Evolutionary conservation across 2,329 filamentous ascomycete species (phyloP).

Genomic region (Ascochyta lentis): DNA sequence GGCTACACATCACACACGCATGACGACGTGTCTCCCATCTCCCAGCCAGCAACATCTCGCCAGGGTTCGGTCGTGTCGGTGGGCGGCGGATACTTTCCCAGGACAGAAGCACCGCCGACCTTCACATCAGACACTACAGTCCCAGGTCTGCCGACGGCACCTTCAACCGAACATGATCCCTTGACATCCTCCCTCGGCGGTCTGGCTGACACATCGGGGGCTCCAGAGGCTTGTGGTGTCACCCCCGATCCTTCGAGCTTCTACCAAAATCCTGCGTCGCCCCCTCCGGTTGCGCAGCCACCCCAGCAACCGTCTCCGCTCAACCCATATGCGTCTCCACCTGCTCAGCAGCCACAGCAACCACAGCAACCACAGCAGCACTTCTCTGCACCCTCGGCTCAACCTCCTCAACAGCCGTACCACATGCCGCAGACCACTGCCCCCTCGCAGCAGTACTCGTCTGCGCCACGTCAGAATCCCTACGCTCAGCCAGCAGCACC

Average conservation of each 20-base stretch:
- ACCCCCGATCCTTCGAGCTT: conserved; percentile 39
- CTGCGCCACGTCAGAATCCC: conserved; percentile 25
- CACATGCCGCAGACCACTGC: conserved; percentile 14
- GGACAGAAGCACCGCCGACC: conserved; percentile 54
- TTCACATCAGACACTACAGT: conserved; percentile 50
- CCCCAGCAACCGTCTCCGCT: conserved; percentile 27
- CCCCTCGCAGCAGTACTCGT: conserved; percentile 20
- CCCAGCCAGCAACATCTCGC: conserved; percentile 52
- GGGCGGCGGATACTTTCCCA: conserved; percentile 66
- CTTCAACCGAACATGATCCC: conserved; percentile 39
- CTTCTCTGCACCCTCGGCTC: conserved; percentile 14
- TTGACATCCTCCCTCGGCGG: conserved; percentile 20
- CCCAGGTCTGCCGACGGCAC: conserved; percentile 47
- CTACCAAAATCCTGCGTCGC: conserved; percentile 48
- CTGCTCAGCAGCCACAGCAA: conserved; percentile 23
- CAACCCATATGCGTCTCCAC: conserved; percentile 31
- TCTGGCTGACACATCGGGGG: background rate
- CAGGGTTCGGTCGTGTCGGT: conserved; percentile 54
- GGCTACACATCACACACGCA: conserved; percentile 49
- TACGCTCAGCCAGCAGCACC: conserved; percentile 28
- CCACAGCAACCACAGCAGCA: conserved; percentile 16
- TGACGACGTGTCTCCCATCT: conserved; percentile 61
- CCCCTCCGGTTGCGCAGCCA: conserved; percentile 39
- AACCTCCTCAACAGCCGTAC: conserved; percentile 18
- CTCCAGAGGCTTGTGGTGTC: too few species aligned